Evolutionary conservation across 2,329 filamentous ascomycete genomes (phyloP), one percentile per base, ranked within the genome.

Genomic region (Fusarium ambrosium): DNA sequence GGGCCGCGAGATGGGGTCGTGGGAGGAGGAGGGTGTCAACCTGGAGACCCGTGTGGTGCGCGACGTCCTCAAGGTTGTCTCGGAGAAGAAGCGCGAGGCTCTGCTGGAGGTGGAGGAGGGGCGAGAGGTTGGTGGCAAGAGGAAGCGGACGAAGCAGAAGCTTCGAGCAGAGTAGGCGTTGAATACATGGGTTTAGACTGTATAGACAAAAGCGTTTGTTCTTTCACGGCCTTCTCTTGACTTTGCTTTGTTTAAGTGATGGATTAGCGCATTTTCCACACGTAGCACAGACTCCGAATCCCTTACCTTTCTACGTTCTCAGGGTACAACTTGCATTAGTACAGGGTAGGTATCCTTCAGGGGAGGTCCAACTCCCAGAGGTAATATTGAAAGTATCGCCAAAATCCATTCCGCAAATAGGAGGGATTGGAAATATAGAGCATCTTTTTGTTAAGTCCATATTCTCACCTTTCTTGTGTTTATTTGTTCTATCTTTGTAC

Each of bases 81-180:
- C 94, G n/a, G 94, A 97, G 87, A 97, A 96, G 89, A 98, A 98
- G 89, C 90, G 95, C 67, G 95, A 98, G 84, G 97, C 96, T 1
- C 82, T 96, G 82, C 83, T 98, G 77, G 94, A 97, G 83, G 94
- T 98, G 75, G 97, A 98, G 82, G 95, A 98, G 84, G 93, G 94
- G 13, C 92, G 93, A 78, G 95, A 98, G 84, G 95, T 98, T 6
- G 91, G 93, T 66, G 97, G 97, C n/a, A 97, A 97, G 86, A 85
- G 91, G 77, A 92, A 92, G 83, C 84, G 89, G 69, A 87, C 84
- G 14, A 91, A 90, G 85, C 84, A 88, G 79, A 92, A 90, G 84
- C 79, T 91, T 45, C 83, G 85, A 41, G 78, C 80, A 18, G 79
- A 79, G 36, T 83, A 77, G 66, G 41, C 7, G 18, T 16, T 37